Evolutionary conservation across 2,329 filamentous ascomycete genomes (phyloP).

Genomic region (Scedosporium minutisporum): DNA sequence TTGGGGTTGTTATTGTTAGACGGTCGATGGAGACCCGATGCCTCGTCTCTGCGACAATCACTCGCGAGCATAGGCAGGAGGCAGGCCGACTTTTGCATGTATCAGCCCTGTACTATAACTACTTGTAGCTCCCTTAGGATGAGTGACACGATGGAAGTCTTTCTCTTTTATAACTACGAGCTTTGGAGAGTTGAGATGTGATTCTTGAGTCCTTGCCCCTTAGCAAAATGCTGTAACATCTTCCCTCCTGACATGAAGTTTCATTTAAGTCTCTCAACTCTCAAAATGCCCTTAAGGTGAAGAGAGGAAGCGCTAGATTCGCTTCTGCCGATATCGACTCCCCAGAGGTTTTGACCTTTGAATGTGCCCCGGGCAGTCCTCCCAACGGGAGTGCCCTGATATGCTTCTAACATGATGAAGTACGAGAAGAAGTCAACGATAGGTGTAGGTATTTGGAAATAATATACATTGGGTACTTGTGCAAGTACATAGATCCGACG

Average conservation of each 20-base stretch:
- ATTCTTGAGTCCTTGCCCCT: not conserved
- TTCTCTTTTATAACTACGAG: not conserved
- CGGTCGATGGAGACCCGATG: not conserved
- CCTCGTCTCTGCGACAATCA: not conserved
- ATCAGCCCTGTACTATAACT: slow-evolving; percentile 1
- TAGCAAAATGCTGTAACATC: not conserved
- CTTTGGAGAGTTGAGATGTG: not conserved
- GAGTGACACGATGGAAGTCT: not conserved
- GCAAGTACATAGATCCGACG: not conserved
- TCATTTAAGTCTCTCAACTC: too few relatives aligned
- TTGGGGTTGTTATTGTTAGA: slow-evolving; percentile 1
- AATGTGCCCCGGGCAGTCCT: too few relatives aligned
- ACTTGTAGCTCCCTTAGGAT: not conserved
- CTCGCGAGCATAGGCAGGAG: not conserved
- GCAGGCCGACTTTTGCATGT: not conserved
- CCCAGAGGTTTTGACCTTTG: too few relatives aligned
- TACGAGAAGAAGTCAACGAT: not conserved
- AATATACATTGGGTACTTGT: slow-evolving; percentile 1
- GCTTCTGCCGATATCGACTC: too few relatives aligned
- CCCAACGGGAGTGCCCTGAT: too few relatives aligned
- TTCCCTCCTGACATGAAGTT: not conserved
- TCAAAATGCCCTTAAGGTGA: too few relatives aligned
- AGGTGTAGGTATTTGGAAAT: not conserved
- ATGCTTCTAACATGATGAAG: too few relatives aligned
- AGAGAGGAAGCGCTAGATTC: too few relatives aligned